Evolutionary conservation across 805 yeast species (phyloP), one percentile per base, ranked within the genome.

Genomic region (Kuraishia capsulata): DNA sequence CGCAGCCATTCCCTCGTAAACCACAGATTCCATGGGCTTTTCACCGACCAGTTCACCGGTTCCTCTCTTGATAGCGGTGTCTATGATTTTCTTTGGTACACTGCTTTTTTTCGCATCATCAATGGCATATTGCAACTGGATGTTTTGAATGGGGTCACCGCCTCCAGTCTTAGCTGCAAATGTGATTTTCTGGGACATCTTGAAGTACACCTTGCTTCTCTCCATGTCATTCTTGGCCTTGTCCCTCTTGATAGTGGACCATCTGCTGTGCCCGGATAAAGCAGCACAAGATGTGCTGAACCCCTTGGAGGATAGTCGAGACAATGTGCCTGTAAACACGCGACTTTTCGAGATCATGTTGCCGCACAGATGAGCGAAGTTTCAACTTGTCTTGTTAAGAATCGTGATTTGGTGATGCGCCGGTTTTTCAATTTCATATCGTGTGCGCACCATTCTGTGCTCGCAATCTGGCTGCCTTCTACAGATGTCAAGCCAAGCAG

Each of bases 241-340:
- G 54, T 84, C 92, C 54, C 88, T 97, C 53, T 88, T 83, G 48
- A 92, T 90, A 35, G 84, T 86, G 32, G 94, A 85, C 98, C 98
- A 90, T 59, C 89, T 90, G 28, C 86, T 81, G 58, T 90, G 98
- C 1, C 98, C 98, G 0, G 87, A 78, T n/a, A 44, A 40, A 1
- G 46, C 30, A 1, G 37, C 3, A 29, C 50, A 35, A 53, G 52
- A 38, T n/a, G 24, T 18, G n/a, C 33, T 28, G 31, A 28, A 28
- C 26, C n/a, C n/a, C n/a, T n/a, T n/a, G n/a, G n/a, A n/a, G n/a
- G n/a, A n/a, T n/a, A n/a, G n/a, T n/a, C n/a, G n/a, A n/a, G n/a
- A n/a, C n/a, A n/a, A n/a, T n/a, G n/a, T n/a, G n/a, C n/a, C n/a
- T n/a, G n/a, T n/a, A n/a, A n/a, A n/a, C n/a, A n/a, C n/a, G n/a